Conservation (phyloP, 2,329 filamentous ascomycete genomes). For the Didymella arachidicola region DNA sequence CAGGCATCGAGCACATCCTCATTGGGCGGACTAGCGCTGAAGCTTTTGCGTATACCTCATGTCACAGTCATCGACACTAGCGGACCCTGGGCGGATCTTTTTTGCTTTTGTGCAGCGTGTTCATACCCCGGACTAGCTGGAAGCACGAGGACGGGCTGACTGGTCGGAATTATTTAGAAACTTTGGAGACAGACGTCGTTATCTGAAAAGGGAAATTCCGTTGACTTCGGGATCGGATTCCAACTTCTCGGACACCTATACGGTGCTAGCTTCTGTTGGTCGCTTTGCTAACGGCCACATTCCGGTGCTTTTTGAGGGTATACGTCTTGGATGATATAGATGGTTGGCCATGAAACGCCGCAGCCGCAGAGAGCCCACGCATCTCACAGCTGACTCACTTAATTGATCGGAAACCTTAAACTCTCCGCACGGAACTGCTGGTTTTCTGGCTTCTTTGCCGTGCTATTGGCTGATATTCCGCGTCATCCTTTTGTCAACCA, state of each 20-base stretch:
- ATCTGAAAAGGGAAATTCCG: constrained; percentile 15
- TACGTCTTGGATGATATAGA: constrained; percentile 24
- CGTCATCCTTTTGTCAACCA: background rate
- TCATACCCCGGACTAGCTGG: constrained; percentile 22
- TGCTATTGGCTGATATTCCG: constrained; percentile 4
- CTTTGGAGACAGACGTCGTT: constrained; percentile 2
- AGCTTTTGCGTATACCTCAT: constrained; percentile 27
- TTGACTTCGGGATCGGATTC: constrained; percentile 11
- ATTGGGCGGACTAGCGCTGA: constrained; percentile 42
- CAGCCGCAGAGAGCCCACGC: constrained; percentile 17
- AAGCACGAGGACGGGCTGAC: constrained; percentile 11
- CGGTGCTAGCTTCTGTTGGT: constrained; percentile 21
- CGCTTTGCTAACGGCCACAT: constrained; percentile 25
- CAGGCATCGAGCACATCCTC: constrained; percentile 25
- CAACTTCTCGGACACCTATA: constrained; percentile 14
- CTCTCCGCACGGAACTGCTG: constrained; percentile 2
- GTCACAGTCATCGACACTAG: constrained; percentile 16
- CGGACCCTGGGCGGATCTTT: constrained; percentile 22
- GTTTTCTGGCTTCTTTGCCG: background rate
- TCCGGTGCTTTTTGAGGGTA: constrained; percentile 19
- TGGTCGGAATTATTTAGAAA: constrained; percentile 5
- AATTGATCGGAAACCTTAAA: constrained; percentile 19
- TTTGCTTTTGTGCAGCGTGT: constrained; percentile 20
- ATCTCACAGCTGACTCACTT: constrained; percentile 18
- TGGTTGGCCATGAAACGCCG: constrained; percentile 26